A percentile compares a stretch with the other conserved stretches of the same genome.
phyloP scores from a whole-genome alignment of 805 yeast species.

The Saturnispora dispora region DNA sequence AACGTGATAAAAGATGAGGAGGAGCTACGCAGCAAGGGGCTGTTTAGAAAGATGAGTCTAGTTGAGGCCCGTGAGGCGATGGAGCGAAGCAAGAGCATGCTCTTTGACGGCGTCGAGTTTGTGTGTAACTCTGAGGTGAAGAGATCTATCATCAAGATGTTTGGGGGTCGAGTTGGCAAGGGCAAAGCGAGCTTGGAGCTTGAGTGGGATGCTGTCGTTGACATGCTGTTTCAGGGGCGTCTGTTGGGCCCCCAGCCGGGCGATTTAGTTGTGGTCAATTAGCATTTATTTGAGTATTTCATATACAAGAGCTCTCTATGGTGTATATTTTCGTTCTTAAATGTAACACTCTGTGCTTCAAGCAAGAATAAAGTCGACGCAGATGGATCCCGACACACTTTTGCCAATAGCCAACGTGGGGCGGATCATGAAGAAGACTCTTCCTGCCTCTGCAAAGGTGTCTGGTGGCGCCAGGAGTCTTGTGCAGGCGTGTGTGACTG shows the following conservation, averaged over 20 bases:
- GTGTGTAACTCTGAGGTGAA: neutral
- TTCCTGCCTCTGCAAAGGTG: slow-evolving; percentile 65
- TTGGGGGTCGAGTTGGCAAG: neutral
- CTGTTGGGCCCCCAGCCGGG: neutral
- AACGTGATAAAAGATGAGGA: slow-evolving; percentile 19
- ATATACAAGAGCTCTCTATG: neutral
- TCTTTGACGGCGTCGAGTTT: neutral
- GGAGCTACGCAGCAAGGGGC: slow-evolving; percentile 24
- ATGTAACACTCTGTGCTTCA: slow-evolving; percentile 19
- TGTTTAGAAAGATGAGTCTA: neutral
- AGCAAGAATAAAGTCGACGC: slow-evolving; percentile 16
- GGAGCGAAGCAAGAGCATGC: neutral
- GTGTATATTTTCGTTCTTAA: neutral
- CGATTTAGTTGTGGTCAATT: neutral
- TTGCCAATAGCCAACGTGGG: slow-evolving; percentile 54
- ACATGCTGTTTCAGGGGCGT: neutral
- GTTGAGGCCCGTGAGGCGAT: neutral
- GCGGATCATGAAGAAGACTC: slow-evolving; percentile 67
- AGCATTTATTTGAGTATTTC: neutral
- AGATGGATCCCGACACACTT: slow-evolving; percentile 8
- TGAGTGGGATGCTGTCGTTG: neutral
- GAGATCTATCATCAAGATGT: neutral
- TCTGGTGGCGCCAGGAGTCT: slow-evolving; percentile 75
- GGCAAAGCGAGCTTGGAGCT: neutral
- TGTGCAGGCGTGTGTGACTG: slow-evolving; percentile 59